A percentile compares a stretch with the other conserved stretches of the same genome.
Conservation (phyloP, 768 basidiomycete species). For the Rhizopogon roseolus region DNA sequence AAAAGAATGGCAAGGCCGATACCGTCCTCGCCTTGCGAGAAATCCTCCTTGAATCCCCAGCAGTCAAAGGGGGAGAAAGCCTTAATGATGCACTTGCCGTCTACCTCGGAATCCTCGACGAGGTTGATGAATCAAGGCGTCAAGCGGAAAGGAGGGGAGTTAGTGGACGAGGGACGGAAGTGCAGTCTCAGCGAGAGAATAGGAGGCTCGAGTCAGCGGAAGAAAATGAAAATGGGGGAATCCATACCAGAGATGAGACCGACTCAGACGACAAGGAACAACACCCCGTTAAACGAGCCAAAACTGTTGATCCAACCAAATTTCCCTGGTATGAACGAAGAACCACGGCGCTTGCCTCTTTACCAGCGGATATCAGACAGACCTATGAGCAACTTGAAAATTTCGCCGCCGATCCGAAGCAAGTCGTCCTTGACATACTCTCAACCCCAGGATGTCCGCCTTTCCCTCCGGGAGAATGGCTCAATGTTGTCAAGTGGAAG, state of each 20-base stretch:
- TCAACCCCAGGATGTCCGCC: not conserved
- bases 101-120: not conserved
- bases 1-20: not conserved
- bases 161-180: not conserved
- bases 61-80: not conserved
- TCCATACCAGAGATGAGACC: not conserved
- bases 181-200: not conserved
- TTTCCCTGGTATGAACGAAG: not conserved
- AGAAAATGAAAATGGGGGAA: not conserved
- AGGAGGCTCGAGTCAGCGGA: not conserved
- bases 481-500: constrained; percentile 3
- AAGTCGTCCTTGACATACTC: not conserved
- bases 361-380: not conserved
- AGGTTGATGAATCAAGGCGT: not conserved
- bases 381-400: not conserved
- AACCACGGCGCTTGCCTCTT: not conserved
- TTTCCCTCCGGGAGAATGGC: constrained; percentile 8
- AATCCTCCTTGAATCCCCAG: not conserved
- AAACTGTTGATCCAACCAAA: not conserved
- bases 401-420: not conserved
- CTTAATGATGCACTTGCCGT: not conserved
- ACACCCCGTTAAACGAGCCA: not conserved
- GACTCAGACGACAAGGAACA: too few species aligned
- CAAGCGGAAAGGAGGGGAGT: not conserved
- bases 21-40: not conserved